Percentiles rank a stretch among this genome's conserved stretches.
These are phyloP conservation scores for Thalassiosira mediterranea DNA, from an alignment of 352 stramenopile genomes.

Conservation along the genomic window DNA sequence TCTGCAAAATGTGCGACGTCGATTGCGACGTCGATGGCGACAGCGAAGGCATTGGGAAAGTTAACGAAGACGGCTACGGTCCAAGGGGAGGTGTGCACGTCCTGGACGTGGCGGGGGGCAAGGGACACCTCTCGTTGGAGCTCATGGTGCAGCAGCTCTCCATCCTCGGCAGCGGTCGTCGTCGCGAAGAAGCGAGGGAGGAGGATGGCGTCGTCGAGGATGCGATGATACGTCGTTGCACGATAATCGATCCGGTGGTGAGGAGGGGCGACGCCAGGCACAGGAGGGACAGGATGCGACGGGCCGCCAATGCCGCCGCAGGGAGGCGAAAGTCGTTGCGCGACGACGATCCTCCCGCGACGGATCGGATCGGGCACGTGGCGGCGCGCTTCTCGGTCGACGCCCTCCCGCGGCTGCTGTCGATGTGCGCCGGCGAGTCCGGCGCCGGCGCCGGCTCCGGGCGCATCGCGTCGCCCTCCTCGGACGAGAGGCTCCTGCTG, in stretches of 20 bases:
- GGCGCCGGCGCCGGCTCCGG: neutral
- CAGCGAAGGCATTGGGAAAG: neutral
- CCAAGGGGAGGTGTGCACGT: too few relatives aligned
- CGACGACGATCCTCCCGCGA: neutral
- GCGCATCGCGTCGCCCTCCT: neutral
- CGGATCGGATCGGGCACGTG: constrained; percentile 20
- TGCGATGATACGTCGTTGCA: constrained; percentile 37
- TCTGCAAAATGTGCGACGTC: neutral
- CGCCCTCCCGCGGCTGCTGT: constrained; percentile 16
- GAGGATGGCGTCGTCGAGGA: neutral
- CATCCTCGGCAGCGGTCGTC: neutral
- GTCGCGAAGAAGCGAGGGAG: neutral
- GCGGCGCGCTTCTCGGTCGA: constrained; percentile 51
- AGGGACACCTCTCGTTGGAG: constrained; percentile 70
- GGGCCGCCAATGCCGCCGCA: neutral
- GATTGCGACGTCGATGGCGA: neutral
- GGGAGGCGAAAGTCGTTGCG: constrained; percentile 19
- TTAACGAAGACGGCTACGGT: neutral
- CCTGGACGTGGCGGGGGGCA: constrained; percentile 74
- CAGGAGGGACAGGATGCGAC: constrained; percentile 14
- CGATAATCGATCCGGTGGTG: constrained; percentile 71
- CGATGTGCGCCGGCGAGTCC: neutral
- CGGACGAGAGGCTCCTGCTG: constrained; percentile 56
- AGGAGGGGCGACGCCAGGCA: constrained; percentile 49
- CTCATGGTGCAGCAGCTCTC: constrained; percentile 47